phyloP scores from a whole-genome alignment of 306 rosid genomes.

The Castanopsis chinensis region DNA sequence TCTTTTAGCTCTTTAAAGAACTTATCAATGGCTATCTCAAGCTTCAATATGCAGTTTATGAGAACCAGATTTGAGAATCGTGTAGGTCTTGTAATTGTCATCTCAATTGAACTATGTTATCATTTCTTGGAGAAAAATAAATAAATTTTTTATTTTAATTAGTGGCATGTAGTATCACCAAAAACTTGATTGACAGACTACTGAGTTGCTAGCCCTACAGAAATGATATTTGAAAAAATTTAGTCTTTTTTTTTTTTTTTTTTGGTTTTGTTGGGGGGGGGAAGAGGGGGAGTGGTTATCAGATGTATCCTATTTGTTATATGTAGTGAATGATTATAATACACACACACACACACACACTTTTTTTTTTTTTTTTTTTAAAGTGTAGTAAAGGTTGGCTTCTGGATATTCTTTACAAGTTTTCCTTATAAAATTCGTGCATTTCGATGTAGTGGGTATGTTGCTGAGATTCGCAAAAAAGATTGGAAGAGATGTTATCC shows the following conservation, averaged over 20 bases:
- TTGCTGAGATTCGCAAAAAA: slow-evolving; percentile 70
- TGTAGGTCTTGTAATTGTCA: neutral
- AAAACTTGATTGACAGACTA: slow-evolving; percentile 8
- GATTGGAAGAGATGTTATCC: slow-evolving; percentile 91
- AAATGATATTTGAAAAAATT: neutral
- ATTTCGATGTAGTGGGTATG: slow-evolving; percentile 70
- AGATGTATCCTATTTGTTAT: slow-evolving; percentile 1
- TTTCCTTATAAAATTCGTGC: slow-evolving; percentile 8
- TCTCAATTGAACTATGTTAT: neutral
- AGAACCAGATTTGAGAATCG: no score
- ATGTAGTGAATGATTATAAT: neutral
- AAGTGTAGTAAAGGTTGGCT: neutral
- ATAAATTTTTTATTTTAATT: neutral
- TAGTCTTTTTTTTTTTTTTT: neutral
- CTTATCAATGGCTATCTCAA: no score
- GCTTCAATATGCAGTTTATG: no score
- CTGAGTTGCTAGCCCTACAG: neutral
- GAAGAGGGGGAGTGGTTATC: no score
- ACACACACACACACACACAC: accelerated
- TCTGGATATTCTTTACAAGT: slow-evolving; percentile 18
- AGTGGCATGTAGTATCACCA: slow-evolving; percentile 6
- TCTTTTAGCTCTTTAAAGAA: no score
- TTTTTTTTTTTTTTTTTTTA: no score
- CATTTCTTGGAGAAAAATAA: neutral
- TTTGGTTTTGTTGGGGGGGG: no score